These are phyloP conservation scores for Russula emetica DNA, from an alignment of 768 basidiomycete genomes.

Conservation along the genomic window DNA sequence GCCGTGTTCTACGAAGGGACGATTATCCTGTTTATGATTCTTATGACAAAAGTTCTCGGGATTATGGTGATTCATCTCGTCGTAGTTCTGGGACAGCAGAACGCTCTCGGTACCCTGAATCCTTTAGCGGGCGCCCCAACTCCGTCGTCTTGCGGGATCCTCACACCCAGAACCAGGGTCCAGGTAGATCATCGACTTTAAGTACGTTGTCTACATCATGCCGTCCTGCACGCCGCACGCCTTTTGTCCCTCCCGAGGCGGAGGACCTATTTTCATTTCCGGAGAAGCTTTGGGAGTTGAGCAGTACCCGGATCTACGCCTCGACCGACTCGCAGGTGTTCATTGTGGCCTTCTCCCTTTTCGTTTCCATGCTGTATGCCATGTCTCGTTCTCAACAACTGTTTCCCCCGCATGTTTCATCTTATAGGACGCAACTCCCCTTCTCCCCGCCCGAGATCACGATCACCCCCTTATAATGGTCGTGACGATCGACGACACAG, in stretches of 20 bases:
- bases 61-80: slow-evolving; percentile 19
- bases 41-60: slow-evolving; percentile 22
- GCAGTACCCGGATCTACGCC: slow-evolving; percentile 25
- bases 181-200: slow-evolving; percentile 28
- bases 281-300: slow-evolving; percentile 29
- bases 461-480: slow-evolving; percentile 21
- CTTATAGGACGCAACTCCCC: slow-evolving; percentile 29
- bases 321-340: slow-evolving; percentile 25
- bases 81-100: slow-evolving; percentile 12
- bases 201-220: slow-evolving; percentile 31
- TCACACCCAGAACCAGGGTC: slow-evolving; percentile 22
- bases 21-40: slow-evolving; percentile 23
- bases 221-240: slow-evolving; percentile 21
- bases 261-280: slow-evolving; percentile 23
- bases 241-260: slow-evolving; percentile 26
- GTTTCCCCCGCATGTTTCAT: slow-evolving; percentile 26
- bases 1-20: slow-evolving; percentile 21
- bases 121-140: slow-evolving; percentile 12
- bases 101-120: slow-evolving; percentile 18
- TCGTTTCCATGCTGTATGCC: slow-evolving; percentile 24
- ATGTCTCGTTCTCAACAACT: slow-evolving; percentile 28
- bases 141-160: slow-evolving; percentile 16
- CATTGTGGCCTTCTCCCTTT: slow-evolving; percentile 28
- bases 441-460: slow-evolving; percentile 23
- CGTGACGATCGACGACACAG: slow-evolving; percentile 22